These are phyloP conservation scores for Dysphania ambrosioides DNA, from an alignment of 148 eudicot genomes.

Conservation along the genomic window DNA sequence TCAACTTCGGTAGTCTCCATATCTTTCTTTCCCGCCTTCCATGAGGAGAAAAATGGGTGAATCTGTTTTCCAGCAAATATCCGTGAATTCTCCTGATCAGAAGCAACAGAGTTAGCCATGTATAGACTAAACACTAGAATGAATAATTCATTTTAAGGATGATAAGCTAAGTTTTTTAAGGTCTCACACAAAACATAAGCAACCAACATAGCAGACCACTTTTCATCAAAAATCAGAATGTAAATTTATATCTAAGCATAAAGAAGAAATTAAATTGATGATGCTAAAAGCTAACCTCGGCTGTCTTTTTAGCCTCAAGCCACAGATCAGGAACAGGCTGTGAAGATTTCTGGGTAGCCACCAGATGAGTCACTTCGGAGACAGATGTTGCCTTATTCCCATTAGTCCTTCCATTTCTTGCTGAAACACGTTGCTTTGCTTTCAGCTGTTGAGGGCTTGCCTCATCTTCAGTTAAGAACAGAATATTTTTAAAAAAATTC, in stretches of 20 bases:
- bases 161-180: neutral
- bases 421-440: constrained; percentile 43
- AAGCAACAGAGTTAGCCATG: constrained; percentile 13
- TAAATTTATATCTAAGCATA: constrained; percentile 8
- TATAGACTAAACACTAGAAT: neutral
- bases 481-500: neutral
- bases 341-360: constrained; percentile 28
- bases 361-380: constrained; percentile 32
- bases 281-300: constrained; percentile 59
- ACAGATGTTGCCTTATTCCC: constrained; percentile 33
- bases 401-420: constrained; percentile 38
- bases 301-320: constrained; percentile 70
- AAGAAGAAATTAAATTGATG: neutral
- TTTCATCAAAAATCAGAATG: neutral
- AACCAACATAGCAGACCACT: constrained; percentile 7
- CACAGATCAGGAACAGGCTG: constrained; percentile 62
- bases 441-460: constrained; percentile 50
- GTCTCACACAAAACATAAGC: neutral
- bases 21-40: constrained; percentile 54
- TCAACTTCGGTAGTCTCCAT: constrained; percentile 42
- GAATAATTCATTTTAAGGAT: neutral
- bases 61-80: constrained; percentile 76
- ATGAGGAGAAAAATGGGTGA: constrained; percentile 81
- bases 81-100: constrained; percentile 80
- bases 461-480: constrained; percentile 34